Percentiles rank a stretch among this genome's conserved stretches.
These are phyloP conservation scores for Sanghuangporus baumii DNA, from an alignment of 1,284 basidiomycete genomes.

Conservation along the genomic window DNA sequence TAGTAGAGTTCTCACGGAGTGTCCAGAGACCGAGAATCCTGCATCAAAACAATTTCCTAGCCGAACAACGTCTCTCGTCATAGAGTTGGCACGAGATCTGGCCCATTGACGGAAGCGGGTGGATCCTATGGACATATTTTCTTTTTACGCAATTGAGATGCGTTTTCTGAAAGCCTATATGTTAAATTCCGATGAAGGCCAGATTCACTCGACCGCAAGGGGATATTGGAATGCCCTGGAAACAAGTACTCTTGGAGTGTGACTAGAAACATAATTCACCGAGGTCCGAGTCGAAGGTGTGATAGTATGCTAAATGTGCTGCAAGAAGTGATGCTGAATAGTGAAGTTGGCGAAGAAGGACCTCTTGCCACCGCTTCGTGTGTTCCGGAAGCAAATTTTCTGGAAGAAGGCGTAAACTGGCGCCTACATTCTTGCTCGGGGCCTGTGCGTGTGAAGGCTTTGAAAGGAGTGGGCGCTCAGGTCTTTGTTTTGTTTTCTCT, in stretches of 20 bases:
- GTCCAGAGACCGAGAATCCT: background rate
- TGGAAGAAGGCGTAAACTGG: background rate
- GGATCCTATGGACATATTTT: background rate
- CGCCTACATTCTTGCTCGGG: background rate
- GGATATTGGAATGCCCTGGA: background rate
- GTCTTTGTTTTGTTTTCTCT: background rate
- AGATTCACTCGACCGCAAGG: background rate
- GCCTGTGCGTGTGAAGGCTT: background rate
- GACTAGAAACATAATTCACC: background rate
- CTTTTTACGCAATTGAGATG: constrained; percentile 9
- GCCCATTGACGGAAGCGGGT: background rate
- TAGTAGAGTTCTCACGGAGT: background rate
- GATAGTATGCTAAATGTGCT: background rate
- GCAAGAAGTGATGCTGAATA: constrained; percentile 28
- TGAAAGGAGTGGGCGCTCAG: background rate
- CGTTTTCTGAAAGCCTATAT: constrained; percentile 1
- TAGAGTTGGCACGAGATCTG: background rate
- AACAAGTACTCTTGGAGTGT: background rate
- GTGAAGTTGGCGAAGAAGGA: constrained; percentile 41
- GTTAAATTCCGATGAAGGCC: background rate
- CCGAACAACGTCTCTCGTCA: background rate
- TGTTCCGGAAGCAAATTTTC: constrained; percentile 22
- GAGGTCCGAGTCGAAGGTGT: background rate
- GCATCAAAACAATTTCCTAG: background rate
- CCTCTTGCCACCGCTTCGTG: constrained; percentile 30